Percentiles rank a stretch among this genome's conserved stretches.
These are phyloP conservation scores for Venturia nashicola DNA, from an alignment of 2,329 filamentous ascomycete genomes.

Conservation along the genomic window DNA sequence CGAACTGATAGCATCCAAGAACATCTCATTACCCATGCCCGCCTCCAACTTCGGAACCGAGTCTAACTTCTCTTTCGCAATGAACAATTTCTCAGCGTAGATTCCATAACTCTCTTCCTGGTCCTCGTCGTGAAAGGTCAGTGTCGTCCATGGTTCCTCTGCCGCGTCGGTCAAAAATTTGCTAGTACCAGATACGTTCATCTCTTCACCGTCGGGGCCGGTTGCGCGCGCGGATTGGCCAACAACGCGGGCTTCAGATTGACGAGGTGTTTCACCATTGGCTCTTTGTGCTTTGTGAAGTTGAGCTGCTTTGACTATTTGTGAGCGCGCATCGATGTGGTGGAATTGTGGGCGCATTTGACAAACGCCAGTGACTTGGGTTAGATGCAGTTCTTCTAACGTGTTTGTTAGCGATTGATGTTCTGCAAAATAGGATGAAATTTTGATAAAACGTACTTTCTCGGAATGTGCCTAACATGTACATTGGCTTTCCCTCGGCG, in stretches of 20 bases:
- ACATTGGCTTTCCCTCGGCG: conserved; percentile 57
- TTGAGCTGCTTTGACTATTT: conserved; percentile 48
- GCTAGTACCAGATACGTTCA: conserved; percentile 58
- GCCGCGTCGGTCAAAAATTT: conserved; percentile 67
- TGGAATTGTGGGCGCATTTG: conserved; percentile 87
- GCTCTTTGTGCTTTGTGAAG: conserved; percentile 22
- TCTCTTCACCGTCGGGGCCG: conserved; percentile 50
- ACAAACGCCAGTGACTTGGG: conserved; percentile 68
- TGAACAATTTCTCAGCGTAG: conserved; percentile 61
- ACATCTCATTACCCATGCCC: conserved; percentile 44
- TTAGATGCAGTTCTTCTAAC: conserved; percentile 72
- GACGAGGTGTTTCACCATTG: conserved; percentile 30
- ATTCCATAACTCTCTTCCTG: conserved; percentile 59
- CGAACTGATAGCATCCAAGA: conserved; percentile 52
- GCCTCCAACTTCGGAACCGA: conserved; percentile 38
- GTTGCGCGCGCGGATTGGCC: conserved; percentile 78
- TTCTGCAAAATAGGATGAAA: conserved; percentile 10
- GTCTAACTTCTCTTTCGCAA: conserved; percentile 28
- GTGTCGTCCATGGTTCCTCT: conserved; percentile 66
- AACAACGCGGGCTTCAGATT: conserved; percentile 57
- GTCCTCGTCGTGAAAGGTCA: conserved; percentile 75
- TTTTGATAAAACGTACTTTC: conserved; percentile 42
- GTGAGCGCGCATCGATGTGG: conserved; percentile 74
- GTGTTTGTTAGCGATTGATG: neutral
- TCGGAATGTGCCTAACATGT: conserved; percentile 88